A percentile compares a stretch with the other conserved stretches of the same genome.
Evolutionary conservation across 805 yeast genomes (phyloP).

Genomic region (Metschnikowia vanudenii): DNA sequence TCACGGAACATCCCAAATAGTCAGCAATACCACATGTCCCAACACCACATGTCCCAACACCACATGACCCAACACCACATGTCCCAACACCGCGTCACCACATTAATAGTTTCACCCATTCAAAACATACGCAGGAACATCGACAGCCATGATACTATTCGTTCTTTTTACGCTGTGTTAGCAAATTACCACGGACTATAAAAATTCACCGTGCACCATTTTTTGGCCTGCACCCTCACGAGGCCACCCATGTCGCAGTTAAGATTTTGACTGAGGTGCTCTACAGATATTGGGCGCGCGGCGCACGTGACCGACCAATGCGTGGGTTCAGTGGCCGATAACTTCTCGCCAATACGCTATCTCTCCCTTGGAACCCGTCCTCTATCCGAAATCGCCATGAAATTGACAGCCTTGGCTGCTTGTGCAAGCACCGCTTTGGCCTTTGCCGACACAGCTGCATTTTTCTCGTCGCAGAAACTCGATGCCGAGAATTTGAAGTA

Average conservation of each 20-base stretch:
- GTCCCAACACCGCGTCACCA: not conserved
- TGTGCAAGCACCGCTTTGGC: slow-evolving; percentile 18
- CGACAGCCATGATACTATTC: slow-evolving; percentile 15
- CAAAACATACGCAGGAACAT: slow-evolving; percentile 22
- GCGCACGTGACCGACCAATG: slow-evolving; percentile 10
- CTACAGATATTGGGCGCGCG: slow-evolving; percentile 2
- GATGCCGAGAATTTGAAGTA: slow-evolving; percentile 16
- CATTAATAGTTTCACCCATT: not conserved
- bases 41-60: no score
- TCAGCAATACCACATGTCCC: no score
- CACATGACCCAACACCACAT: not conserved
- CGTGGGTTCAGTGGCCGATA: slow-evolving; percentile 1
- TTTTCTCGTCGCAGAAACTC: slow-evolving; percentile 13
- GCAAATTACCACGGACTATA: not conserved
- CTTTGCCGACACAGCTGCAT: slow-evolving; percentile 21
- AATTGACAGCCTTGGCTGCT: slow-evolving; percentile 17
- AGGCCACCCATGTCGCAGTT: slow-evolving; percentile 1
- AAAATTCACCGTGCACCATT: no score
- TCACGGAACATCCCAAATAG: no score
- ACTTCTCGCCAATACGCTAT: not conserved
- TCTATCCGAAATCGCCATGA: slow-evolving; percentile 8
- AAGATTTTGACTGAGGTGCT: not conserved
- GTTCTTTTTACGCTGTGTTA: not conserved
- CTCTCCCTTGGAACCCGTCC: not conserved
- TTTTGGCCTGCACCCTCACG: slow-evolving; percentile 8